Base-by-base conservation (phyloP, 2,329 filamentous ascomycete species). In the Alternaria postmessia region DNA sequence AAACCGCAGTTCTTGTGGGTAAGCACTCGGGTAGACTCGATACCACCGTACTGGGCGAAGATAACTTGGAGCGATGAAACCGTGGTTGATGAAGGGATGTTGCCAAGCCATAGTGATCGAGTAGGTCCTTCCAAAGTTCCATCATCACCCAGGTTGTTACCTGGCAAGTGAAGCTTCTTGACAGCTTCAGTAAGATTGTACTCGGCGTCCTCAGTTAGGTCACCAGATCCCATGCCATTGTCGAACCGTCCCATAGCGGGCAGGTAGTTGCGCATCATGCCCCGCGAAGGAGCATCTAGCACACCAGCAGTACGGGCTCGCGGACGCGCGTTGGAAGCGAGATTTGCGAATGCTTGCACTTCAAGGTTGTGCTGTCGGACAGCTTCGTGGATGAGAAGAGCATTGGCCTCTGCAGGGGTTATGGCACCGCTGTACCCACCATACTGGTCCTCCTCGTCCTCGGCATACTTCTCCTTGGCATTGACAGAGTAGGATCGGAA, bases 1-100 rank as follows among this genome's bases (percentile, higher is more conserved):
- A 99, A 99, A 3, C 94, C 95, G 76, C 95, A 99, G 80, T 97
- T 98, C 85, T 99, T 99, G 83, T 99, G 93, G 0, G 95, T 98
- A 63, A 99, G 84, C 5, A 99, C 95, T 65, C 95, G 88, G 28
- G 93, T 94, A 4, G 94, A 97, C 67, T 95, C 86, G 64, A 99
- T 97, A 3, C 91, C 87, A 9, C 95, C 95, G 68, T 95, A 96
- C n/a, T 89, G 87, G 78, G 92, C 92, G 82, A 99, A 99, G 81
- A 98, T 97, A 66, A 96, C 93, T 58, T 93, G 93, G 62, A 99
- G 82, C 0, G 95, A 98, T 1, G 94, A 96, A 11, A 95, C 94
- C 0, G 95, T 99, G 2, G 95, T 99, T 3, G 95, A 98, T 5
- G 94, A 94, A 12, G 95, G 95, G 60, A 99, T 97, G 79, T 94